A percentile compares a stretch with the other conserved stretches of the same genome.
Conservation (phyloP, 805 yeast genomes). For the Yamadazyma philogaea region DNA sequence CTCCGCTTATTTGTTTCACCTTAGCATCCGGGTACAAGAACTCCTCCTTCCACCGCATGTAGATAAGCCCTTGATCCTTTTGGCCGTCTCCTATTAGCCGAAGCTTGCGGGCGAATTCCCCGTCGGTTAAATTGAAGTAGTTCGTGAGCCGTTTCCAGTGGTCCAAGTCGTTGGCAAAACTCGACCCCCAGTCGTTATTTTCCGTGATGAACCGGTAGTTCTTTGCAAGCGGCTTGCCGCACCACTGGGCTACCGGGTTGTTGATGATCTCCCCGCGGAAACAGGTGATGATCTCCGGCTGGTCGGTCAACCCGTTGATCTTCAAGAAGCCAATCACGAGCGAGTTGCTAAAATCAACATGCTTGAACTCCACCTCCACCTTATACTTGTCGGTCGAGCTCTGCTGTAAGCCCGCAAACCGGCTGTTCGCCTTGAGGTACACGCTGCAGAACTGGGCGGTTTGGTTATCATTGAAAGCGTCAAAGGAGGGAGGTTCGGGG, state of each 20-base stretch:
- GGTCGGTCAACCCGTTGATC: conserved; percentile 62
- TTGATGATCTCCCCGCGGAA: conserved; percentile 72
- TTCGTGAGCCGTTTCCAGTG: conserved; percentile 50
- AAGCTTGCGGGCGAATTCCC: conserved; percentile 26
- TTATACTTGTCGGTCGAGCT: conserved; percentile 63
- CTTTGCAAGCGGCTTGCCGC: conserved; percentile 12
- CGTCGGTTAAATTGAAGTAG: conserved; percentile 48
- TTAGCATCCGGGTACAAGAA: conserved; percentile 78
- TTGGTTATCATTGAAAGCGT: conserved; percentile 9
- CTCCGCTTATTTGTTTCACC: conserved; percentile 60
- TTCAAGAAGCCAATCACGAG: conserved; percentile 57
- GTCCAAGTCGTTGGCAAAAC: conserved; percentile 41
- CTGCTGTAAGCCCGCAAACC: conserved; percentile 66
- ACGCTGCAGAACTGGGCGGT: conserved; percentile 34
- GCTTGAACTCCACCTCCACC: conserved; percentile 65
- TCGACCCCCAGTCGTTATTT: conserved; percentile 55
- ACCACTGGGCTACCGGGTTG: conserved; percentile 24
- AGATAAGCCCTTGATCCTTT: conserved; percentile 42
- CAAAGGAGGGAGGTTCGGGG: conserved; percentile 1
- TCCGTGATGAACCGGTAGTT: conserved; percentile 55
- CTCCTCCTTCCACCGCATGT: conserved; percentile 95
- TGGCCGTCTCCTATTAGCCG: conserved; percentile 28
- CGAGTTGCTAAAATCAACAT: conserved; percentile 59
- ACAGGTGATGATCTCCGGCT: conserved; percentile 65
- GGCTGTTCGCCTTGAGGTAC: conserved; percentile 59